Conservation (phyloP, 306 rosid genomes). For the Glycine tomentella region DNA sequence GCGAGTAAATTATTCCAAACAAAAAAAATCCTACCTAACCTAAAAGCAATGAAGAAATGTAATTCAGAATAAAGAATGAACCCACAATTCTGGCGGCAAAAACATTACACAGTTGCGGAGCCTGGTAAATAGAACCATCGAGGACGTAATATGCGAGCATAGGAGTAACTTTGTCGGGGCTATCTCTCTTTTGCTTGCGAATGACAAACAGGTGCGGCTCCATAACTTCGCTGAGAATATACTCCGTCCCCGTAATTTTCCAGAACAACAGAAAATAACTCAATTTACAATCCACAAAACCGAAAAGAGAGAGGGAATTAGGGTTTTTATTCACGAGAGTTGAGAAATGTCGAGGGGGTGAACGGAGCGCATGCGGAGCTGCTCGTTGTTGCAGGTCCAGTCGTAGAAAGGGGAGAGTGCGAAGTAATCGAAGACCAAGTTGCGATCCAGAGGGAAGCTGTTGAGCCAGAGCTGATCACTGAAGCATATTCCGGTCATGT, state of each 20-base stretch:
- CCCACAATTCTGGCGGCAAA: conserved; percentile 87
- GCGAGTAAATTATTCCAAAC: too few relatives aligned
- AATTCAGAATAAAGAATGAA: not conserved
- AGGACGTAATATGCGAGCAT: conserved; percentile 81
- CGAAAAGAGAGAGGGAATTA: not conserved
- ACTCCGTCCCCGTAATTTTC: too few relatives aligned
- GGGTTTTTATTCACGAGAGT: conserved; percentile 55
- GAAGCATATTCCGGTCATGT: conserved; percentile 98
- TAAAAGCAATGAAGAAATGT: too few relatives aligned
- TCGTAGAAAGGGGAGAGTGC: conserved; percentile 95
- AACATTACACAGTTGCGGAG: conserved; percentile 90
- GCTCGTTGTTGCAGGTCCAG: conserved; percentile 91
- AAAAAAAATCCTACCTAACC: too few relatives aligned
- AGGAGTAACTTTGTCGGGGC: conserved; percentile 88
- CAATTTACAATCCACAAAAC: too few relatives aligned
- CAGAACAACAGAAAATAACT: too few relatives aligned
- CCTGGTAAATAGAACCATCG: conserved; percentile 96
- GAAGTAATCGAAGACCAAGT: conserved; percentile 91
- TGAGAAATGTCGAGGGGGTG: conserved; percentile 89
- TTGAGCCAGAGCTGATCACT: conserved; percentile 94
- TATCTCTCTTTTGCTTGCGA: conserved; percentile 89
- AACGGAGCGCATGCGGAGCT: conserved; percentile 85
- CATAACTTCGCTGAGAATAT: too few relatives aligned
- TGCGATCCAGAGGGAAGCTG: conserved; percentile 86
- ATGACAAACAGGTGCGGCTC: conserved; percentile 87